phyloP scores from a whole-genome alignment of 2,329 filamentous ascomycete genomes.

The Ambrosiella beaveri region DNA sequence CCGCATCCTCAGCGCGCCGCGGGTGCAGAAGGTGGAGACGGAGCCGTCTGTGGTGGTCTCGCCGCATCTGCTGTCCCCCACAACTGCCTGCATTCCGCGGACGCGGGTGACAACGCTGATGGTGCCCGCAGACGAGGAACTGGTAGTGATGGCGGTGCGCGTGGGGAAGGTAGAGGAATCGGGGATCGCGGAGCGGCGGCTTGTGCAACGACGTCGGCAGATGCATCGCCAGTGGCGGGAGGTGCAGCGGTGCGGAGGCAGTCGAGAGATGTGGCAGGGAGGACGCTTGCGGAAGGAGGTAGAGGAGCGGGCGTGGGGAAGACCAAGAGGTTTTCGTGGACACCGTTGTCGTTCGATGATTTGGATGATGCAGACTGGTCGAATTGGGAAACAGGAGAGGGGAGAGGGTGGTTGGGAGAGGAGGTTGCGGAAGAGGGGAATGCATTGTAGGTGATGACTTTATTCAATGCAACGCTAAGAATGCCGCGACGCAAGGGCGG shows the following conservation, averaged over 20 bases:
- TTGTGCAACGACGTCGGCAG: slow-evolving; percentile 6
- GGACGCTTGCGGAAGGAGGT: slow-evolving; percentile 8
- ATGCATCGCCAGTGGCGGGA: slow-evolving; percentile 8
- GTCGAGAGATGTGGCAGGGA: slow-evolving; percentile 9
- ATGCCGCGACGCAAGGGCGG: slow-evolving; percentile 23
- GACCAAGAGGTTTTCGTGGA: slow-evolving; percentile 42
- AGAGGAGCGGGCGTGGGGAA: slow-evolving; percentile 22
- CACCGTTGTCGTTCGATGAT: slow-evolving; percentile 37
- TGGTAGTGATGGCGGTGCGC: not conserved
- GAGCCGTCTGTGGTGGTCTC: slow-evolving; percentile 7
- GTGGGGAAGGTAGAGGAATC: not conserved
- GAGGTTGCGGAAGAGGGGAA: slow-evolving; percentile 44
- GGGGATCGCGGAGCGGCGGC: slow-evolving; percentile 1
- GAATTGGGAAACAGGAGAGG: slow-evolving; percentile 36
- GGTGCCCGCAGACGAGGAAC: not conserved
- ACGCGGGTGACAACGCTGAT: not conserved
- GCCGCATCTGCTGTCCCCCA: slow-evolving; percentile 13
- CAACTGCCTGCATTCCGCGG: not conserved
- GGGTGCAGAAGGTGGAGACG: slow-evolving; percentile 25
- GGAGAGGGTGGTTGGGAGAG: slow-evolving; percentile 23
- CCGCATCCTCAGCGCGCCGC: slow-evolving; percentile 31
- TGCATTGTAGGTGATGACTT: slow-evolving; percentile 32
- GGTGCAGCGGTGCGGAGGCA: slow-evolving; percentile 2
- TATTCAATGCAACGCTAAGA: not conserved
- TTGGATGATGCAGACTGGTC: slow-evolving; percentile 47